Base-by-base conservation (phyloP, 139 green algal genomes). In the Coelastrella sp. region DNA sequence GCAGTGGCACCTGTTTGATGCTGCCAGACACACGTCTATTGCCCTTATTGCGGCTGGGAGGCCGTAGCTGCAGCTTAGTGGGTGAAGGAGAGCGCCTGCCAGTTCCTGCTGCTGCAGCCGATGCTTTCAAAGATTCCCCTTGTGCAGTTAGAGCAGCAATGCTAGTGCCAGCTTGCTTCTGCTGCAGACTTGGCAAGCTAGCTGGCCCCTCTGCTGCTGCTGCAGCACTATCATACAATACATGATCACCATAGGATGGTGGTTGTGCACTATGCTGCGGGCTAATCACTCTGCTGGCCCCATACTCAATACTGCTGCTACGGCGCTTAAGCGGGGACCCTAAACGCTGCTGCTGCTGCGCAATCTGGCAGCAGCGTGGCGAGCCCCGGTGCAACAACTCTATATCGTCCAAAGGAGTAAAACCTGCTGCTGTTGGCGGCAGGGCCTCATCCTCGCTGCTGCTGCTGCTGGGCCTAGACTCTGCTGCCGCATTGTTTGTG, bases 361-460 rank as follows among this genome's bases (percentile, higher is more conserved):
- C 20, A n/a, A 56, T 47, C 17, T 47, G 64, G 65, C 82, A 87
- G 82, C 83, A 73, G 83, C 83, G 83, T 7, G 83, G 83, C 5
- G 83, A 88, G 14, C 83, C 83, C n/a, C 54, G 74, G 83, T 71
- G 68, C 83, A 73, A 73, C 14, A 88, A 17, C 32, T 88, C 68
- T 10, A 88, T 16, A 73, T 88, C 83, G 4, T 88, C 83, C 4
- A 80, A 32, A 8, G 83, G 68, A 19, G 19, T 73, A 5, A 59
- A 60, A 5, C 2, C 66, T 59, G 61, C 22, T 73, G 83, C 68
- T 80, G 68, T 23, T 58, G 83, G 23, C 19, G 23, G 56, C 54
- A 56, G 56, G 4, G 58, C 80, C 47, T 73, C 80, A 6, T 73
- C 11, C 14, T 14, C 32, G 7, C 81, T 54, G 82, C 82, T 56